phyloP scores from a whole-genome alignment of 2,329 filamentous ascomycete species.

The Fusarium compactum region DNA sequence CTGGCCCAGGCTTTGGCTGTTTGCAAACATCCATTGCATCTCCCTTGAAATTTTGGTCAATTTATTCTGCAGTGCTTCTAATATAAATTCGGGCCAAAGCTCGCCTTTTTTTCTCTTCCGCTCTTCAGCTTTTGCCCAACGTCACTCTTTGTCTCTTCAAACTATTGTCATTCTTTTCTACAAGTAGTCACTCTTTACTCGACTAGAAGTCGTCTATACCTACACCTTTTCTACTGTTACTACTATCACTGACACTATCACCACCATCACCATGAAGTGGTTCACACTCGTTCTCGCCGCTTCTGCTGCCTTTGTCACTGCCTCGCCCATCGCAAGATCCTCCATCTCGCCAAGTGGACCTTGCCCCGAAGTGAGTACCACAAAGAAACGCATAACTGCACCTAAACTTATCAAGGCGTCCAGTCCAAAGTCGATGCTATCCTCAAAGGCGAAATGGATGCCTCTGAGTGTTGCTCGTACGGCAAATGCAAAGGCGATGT shows the following conservation, averaged over 20 bases:
- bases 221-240: neutral
- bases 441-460: slow-evolving; percentile 59
- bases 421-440: slow-evolving; percentile 57
- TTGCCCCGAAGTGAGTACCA: slow-evolving; percentile 50
- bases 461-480: slow-evolving; percentile 67
- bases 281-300: slow-evolving; percentile 34
- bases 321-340: slow-evolving; percentile 35
- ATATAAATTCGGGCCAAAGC: slow-evolving; percentile 17
- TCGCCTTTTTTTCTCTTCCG: neutral
- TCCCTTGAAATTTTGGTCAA: neutral
- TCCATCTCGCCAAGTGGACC: slow-evolving; percentile 52
- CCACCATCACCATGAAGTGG: slow-evolving; percentile 40
- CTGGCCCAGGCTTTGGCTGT: slow-evolving; percentile 2
- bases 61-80: neutral
- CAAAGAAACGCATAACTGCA: neutral
- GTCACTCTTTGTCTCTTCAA: neutral
- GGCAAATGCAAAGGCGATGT: slow-evolving; percentile 64
- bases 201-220: neutral
- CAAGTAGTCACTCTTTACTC: slow-evolving; percentile 7
- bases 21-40: neutral
- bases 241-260: neutral
- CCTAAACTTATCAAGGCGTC: slow-evolving; percentile 10
- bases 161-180: slow-evolving; percentile 10
- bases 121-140: neutral
- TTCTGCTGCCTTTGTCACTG: slow-evolving; percentile 22